These are phyloP conservation scores for Xylaria sp. DNA, from an alignment of 2,329 filamentous ascomycete species.

Conservation along the genomic window DNA sequence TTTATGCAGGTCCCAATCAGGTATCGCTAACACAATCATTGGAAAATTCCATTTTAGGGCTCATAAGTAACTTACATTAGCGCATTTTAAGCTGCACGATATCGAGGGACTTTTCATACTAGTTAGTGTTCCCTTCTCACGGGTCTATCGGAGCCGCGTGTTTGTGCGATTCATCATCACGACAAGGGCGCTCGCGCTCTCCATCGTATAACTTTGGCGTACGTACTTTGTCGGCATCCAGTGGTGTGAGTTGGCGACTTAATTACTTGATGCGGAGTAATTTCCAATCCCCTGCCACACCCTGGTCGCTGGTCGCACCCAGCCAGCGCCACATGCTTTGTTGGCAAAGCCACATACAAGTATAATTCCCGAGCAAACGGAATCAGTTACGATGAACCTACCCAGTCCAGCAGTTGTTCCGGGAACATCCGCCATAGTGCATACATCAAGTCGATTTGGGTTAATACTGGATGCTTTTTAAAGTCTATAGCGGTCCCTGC, in stretches of 20 bases:
- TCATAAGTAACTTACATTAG: conserved; percentile 8
- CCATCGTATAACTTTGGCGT: not conserved
- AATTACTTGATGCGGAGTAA: conserved; percentile 1
- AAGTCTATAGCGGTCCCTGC: conserved; percentile 7
- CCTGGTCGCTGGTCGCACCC: conserved; percentile 5
- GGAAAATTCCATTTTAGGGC: conserved; percentile 3
- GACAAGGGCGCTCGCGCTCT: not conserved
- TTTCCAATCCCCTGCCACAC: conserved; percentile 1
- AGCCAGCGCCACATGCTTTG: conserved; percentile 12
- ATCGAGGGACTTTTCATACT: not conserved
- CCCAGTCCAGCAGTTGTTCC: not conserved
- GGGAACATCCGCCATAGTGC: conserved; percentile 11
- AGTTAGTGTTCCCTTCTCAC: too few species aligned
- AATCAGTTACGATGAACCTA: conserved; percentile 1
- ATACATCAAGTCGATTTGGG: not conserved
- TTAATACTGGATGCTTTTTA: not conserved
- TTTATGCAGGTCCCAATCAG: conserved; percentile 30
- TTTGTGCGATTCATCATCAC: not conserved
- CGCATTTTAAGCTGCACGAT: conserved; percentile 11
- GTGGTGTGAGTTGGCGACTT: not conserved
- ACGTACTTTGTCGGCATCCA: not conserved
- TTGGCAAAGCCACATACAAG: conserved; percentile 23
- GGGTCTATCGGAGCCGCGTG: too few species aligned
- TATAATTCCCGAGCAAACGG: conserved; percentile 1
- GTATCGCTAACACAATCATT: not conserved